Evolutionary conservation across 2,329 filamentous ascomycete genomes (phyloP).

Genomic region (Monosporascus sp.): DNA sequence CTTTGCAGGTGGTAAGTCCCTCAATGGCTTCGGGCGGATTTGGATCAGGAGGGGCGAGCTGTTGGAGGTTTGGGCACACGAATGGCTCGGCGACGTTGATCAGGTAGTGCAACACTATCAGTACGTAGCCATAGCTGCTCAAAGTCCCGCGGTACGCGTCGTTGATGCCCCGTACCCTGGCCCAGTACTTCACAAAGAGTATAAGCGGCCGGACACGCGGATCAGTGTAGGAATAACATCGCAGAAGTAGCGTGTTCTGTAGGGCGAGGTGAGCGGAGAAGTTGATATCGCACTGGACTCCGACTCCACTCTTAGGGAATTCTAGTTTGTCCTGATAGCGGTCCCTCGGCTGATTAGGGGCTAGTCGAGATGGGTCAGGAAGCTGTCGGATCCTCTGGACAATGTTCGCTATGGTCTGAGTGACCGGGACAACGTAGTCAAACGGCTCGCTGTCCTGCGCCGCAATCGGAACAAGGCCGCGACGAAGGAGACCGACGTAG

Average conservation of each 20-base stretch:
- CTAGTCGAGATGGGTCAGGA: conserved; percentile 44
- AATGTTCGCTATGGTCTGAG: conserved; percentile 25
- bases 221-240: conserved; percentile 79
- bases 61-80: conserved; percentile 78
- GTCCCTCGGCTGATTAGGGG: conserved; percentile 47
- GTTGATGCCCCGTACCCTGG: conserved; percentile 79
- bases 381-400: conserved; percentile 41
- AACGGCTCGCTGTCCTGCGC: conserved; percentile 14
- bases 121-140: conserved; percentile 83
- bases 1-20: conserved; percentile 49
- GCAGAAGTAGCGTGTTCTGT: conserved; percentile 76
- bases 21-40: conserved; percentile 31
- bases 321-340: conserved; percentile 60
- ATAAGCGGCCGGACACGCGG: conserved; percentile 71
- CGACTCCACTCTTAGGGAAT: conserved; percentile 69
- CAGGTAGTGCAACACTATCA: conserved; percentile 89
- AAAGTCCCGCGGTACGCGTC: conserved; percentile 80
- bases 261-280: conserved; percentile 80
- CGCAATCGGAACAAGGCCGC: conserved; percentile 24
- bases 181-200: conserved; percentile 87
- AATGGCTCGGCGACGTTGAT: conserved; percentile 77
- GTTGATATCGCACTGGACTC: conserved; percentile 90
- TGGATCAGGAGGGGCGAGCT: conserved; percentile 36
- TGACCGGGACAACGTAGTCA: conserved; percentile 34
- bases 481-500: conserved; percentile 48